These are phyloP conservation scores for Acanthamoeba healyi DNA, from an alignment of 208 protist genomes.

Conservation along the genomic window DNA sequence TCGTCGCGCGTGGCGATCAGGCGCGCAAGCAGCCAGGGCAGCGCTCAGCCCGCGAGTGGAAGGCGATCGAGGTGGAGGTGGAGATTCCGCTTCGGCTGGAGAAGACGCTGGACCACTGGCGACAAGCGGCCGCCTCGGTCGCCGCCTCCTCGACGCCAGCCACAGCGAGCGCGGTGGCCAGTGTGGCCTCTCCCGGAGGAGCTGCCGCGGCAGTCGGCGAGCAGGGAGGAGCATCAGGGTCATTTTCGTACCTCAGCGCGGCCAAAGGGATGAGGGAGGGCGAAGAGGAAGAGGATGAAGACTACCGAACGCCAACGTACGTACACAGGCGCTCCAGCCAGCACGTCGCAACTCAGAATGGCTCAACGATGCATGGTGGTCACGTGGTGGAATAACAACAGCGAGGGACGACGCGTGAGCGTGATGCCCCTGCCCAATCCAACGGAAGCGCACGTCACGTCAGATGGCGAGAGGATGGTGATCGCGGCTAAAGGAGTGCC, in stretches of 20 bases:
- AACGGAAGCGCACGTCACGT: not conserved
- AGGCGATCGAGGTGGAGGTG: not conserved
- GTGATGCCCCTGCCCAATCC: constrained; percentile 47
- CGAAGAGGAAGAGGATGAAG: not conserved
- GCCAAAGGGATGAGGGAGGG: not conserved
- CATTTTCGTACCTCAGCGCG: not conserved
- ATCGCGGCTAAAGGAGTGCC: constrained; percentile 6
- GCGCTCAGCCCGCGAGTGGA: not conserved
- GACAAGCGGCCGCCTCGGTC: not conserved
- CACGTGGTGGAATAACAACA: not conserved
- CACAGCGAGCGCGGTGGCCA: not conserved
- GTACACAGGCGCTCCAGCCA: not conserved
- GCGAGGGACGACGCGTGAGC: not conserved
- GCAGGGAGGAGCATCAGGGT: not conserved
- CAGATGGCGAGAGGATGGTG: not conserved
- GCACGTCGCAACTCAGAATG: too few species aligned
- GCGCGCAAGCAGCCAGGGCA: not conserved
- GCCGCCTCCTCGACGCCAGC: not conserved
- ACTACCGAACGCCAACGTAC: not conserved
- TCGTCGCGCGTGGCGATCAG: not conserved
- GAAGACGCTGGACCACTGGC: constrained; percentile 20
- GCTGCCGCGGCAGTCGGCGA: not conserved
- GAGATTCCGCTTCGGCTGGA: constrained; percentile 6
- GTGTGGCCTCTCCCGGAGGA: not conserved
- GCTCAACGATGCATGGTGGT: too few species aligned